phyloP scores from a whole-genome alignment of 495 filamentous ascomycete genomes.

The Cryomyces minteri region DNA sequence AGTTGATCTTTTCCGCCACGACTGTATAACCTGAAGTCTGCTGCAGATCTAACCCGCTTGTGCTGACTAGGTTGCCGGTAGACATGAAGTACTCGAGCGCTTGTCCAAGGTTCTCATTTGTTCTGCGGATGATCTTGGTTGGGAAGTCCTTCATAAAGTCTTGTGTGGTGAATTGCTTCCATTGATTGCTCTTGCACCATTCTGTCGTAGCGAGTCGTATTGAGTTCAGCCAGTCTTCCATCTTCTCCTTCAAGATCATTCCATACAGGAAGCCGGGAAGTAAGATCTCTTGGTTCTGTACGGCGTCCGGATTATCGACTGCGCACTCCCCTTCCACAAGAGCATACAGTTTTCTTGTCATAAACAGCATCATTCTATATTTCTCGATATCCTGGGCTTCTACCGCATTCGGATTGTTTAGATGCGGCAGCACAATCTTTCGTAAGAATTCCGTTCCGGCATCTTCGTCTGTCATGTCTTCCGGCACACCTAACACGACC shows the following conservation, averaged over 20 bases:
- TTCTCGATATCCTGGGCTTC: slow-evolving; percentile 75
- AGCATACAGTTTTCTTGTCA: slow-evolving; percentile 87
- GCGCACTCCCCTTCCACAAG: slow-evolving; percentile 83
- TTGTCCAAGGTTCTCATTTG: slow-evolving; percentile 75
- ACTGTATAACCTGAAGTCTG: slow-evolving; percentile 90
- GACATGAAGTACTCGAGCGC: slow-evolving; percentile 89
- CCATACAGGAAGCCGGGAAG: slow-evolving; percentile 87
- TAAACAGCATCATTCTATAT: slow-evolving; percentile 86
- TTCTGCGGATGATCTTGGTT: slow-evolving; percentile 51
- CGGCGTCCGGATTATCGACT: slow-evolving; percentile 86
- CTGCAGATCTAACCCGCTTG: slow-evolving; percentile 81
- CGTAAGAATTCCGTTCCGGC: slow-evolving; percentile 78
- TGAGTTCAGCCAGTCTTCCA: slow-evolving; percentile 70
- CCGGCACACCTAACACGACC: slow-evolving; percentile 59
- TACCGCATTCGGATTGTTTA: slow-evolving; percentile 65
- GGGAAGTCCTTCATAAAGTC: slow-evolving; percentile 65
- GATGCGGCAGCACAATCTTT: slow-evolving; percentile 75
- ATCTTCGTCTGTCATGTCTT: slow-evolving; percentile 68
- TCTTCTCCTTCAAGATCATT: slow-evolving; percentile 82
- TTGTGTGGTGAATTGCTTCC: slow-evolving; percentile 44
- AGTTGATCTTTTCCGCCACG: slow-evolving; percentile 97
- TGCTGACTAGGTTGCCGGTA: slow-evolving; percentile 82
- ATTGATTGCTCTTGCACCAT: slow-evolving; percentile 46
- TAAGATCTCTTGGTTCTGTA: slow-evolving; percentile 85
- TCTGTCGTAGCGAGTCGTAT: slow-evolving; percentile 44